phyloP scores from a whole-genome alignment of 202 grass and related monocot species.

The Zizania palustris region DNA sequence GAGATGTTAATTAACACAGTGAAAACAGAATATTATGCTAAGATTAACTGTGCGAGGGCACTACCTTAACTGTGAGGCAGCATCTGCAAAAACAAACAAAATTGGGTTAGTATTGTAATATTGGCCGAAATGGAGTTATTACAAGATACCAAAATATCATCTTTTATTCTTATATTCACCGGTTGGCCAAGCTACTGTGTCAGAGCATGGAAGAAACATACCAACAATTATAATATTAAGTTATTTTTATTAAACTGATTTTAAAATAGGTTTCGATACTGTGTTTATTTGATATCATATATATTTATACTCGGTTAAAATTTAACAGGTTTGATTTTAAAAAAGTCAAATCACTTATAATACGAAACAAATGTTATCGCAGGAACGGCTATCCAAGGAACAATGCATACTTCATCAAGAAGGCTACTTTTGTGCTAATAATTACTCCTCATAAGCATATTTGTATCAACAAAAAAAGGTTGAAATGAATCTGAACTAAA shows the following conservation, averaged over 20 bases:
- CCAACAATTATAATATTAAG: too few relatives aligned
- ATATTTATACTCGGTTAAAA: too few relatives aligned
- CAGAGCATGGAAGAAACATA: not conserved
- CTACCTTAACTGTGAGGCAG: conserved; percentile 97
- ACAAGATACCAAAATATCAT: not conserved
- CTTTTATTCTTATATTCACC: too few relatives aligned
- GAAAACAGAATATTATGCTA: not conserved
- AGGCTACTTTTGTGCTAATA: not conserved
- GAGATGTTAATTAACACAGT: not conserved
- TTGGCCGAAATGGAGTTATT: not conserved
- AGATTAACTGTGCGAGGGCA: not conserved
- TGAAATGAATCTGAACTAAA: not conserved
- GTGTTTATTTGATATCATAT: too few relatives aligned
- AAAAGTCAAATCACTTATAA: too few relatives aligned
- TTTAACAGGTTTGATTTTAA: too few relatives aligned
- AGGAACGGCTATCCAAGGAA: not conserved
- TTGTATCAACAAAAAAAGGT: not conserved
- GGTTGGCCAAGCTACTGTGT: not conserved
- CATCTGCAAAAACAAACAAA: conserved; percentile 55
- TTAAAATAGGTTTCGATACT: too few relatives aligned
- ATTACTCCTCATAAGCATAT: not conserved
- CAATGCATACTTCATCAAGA: not conserved
- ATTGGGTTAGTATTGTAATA: conserved; percentile 20
- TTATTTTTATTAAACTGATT: too few relatives aligned
- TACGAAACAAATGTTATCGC: not conserved